phyloP scores from a whole-genome alignment of 345 rosid species.

The Salix udensis region DNA sequence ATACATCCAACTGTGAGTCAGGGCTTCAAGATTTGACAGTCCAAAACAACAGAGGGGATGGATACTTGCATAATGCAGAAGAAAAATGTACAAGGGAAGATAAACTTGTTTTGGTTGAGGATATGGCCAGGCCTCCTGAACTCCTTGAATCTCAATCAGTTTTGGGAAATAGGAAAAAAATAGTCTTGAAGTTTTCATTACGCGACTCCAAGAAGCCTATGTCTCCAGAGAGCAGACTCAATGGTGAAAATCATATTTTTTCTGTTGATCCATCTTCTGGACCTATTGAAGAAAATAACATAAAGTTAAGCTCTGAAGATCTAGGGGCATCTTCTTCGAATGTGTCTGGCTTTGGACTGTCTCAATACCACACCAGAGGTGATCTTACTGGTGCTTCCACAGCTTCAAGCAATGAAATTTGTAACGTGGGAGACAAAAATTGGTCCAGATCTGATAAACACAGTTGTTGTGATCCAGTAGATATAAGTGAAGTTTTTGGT shows the following conservation, averaged over 20 bases:
- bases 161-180: constrained; percentile 13
- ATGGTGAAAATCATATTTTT: not conserved
- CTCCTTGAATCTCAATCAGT: constrained; percentile 19
- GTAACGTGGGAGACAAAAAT: constrained; percentile 8
- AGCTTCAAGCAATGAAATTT: constrained; percentile 7
- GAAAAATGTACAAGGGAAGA: constrained; percentile 6
- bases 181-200: constrained; percentile 35
- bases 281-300: constrained; percentile 2
- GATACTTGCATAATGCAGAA: constrained; percentile 1
- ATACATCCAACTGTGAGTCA: constrained; percentile 16
- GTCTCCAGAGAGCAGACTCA: constrained; percentile 31
- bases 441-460: constrained; percentile 11
- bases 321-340: constrained; percentile 8
- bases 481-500: constrained; percentile 23
- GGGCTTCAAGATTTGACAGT: constrained; percentile 10
- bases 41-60: not conserved
- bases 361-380: constrained; percentile 26
- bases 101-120: not conserved
- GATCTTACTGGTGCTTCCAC: constrained; percentile 21
- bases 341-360: not conserved
- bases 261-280: not conserved
- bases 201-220: constrained; percentile 53
- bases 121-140: not conserved
- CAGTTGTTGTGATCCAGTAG: constrained; percentile 8
- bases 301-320: constrained; percentile 5